Conservation (phyloP, 2,329 filamentous ascomycete genomes). For the Setomelanomma holmii region DNA sequence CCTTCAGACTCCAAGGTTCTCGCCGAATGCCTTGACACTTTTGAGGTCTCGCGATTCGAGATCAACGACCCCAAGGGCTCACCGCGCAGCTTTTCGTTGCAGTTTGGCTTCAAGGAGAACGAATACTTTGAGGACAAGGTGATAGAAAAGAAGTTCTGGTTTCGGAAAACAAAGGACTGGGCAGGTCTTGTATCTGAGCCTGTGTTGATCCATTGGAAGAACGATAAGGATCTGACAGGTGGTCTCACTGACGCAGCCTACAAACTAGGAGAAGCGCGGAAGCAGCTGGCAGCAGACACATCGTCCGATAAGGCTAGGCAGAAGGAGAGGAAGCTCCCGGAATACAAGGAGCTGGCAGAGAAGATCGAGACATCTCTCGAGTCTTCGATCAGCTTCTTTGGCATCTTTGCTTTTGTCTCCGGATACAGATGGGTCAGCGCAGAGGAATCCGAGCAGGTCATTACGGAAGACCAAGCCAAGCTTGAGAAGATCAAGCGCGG, state of each 20-base stretch:
- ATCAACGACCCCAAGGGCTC: conserved; percentile 72
- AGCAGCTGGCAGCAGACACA: conserved; percentile 39
- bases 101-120: conserved; percentile 81
- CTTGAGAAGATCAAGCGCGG: conserved; percentile 55
- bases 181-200: conserved; percentile 85
- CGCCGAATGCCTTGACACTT: conserved; percentile 68
- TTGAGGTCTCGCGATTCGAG: conserved; percentile 84
- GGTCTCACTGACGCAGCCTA: conserved; percentile 78
- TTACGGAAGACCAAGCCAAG: conserved; percentile 66
- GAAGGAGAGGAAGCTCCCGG: conserved; percentile 61
- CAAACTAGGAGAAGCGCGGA: conserved; percentile 71
- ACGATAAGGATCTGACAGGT: conserved; percentile 79
- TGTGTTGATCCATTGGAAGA: conserved; percentile 79
- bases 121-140: conserved; percentile 79
- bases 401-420: conserved; percentile 79
- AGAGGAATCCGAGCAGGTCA: conserved; percentile 72
- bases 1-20: conserved; percentile 79
- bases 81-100: conserved; percentile 75
- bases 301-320: conserved; percentile 53
- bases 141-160: conserved; percentile 92
- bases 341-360: conserved; percentile 62
- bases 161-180: conserved; percentile 74
- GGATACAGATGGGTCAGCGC: conserved; percentile 72
- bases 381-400: conserved; percentile 80
- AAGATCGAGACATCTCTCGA: conserved; percentile 66